A percentile compares a stretch with the other conserved stretches of the same genome.
These are phyloP conservation scores for Acacia melanoxylon DNA, from an alignment of 306 rosid genomes.

Conservation along the genomic window DNA sequence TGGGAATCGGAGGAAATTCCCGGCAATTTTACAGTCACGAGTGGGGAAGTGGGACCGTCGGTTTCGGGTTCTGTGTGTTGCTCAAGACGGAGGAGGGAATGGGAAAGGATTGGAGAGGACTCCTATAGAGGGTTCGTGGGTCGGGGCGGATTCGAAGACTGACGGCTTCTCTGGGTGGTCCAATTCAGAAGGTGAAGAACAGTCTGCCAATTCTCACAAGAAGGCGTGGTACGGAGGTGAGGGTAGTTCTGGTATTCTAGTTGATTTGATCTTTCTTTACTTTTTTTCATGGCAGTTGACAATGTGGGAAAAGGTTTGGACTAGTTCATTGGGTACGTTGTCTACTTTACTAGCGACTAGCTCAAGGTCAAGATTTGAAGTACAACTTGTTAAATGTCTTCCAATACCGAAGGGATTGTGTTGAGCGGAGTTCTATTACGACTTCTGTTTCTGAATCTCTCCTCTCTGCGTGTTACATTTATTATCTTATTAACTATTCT, in stretches of 20 bases:
- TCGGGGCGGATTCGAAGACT: constrained; percentile 36
- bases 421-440: neutral
- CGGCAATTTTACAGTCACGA: constrained; percentile 42
- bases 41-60: constrained; percentile 43
- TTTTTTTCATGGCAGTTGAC: neutral
- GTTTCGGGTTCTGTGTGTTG: constrained; percentile 45
- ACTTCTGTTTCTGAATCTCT: neutral
- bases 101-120: constrained; percentile 31
- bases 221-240: constrained; percentile 67
- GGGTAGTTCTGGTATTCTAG: constrained; percentile 19
- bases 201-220: constrained; percentile 37
- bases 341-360: neutral
- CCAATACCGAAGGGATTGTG: neutral
- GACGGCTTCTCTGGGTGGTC: constrained; percentile 92
- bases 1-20: constrained; percentile 41
- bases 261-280: neutral
- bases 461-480: neutral
- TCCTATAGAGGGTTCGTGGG: constrained; percentile 34
- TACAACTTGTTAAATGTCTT: neutral
- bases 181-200: constrained; percentile 41
- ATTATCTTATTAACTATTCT: neutral
- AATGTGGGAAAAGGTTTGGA: neutral
- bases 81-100: constrained; percentile 27
- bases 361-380: neutral
- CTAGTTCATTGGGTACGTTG: neutral